Evolutionary conservation across 2,329 filamentous ascomycete species (phyloP).

Genomic region (Colletotrichum sp.): DNA sequence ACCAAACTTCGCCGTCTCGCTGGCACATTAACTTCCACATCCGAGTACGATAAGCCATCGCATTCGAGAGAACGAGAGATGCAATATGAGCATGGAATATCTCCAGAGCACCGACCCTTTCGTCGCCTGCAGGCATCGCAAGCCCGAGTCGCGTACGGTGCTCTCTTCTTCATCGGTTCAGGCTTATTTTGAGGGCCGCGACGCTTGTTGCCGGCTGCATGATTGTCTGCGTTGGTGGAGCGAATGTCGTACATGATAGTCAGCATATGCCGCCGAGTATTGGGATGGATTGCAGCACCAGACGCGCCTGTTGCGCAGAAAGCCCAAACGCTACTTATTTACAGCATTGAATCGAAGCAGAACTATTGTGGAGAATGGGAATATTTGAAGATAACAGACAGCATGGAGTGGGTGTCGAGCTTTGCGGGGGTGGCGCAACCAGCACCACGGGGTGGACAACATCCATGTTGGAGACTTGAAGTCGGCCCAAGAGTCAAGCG

Average conservation of each 20-base stretch:
- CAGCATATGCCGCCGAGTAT: background rate
- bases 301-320: background rate
- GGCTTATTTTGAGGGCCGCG: background rate
- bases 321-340: background rate
- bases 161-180: constrained; percentile 11
- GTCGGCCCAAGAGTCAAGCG: background rate
- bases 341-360: background rate
- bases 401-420: background rate
- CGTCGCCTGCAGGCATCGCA: constrained; percentile 26
- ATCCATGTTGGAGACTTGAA: background rate
- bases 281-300: background rate
- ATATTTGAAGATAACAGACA: background rate
- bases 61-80: constrained; percentile 16
- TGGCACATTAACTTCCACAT: background rate
- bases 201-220: background rate
- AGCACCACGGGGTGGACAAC: background rate
- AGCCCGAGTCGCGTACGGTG: constrained; percentile 24
- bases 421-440: background rate
- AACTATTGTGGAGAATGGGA: background rate
- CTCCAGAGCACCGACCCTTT: constrained; percentile 27
- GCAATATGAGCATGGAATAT: constrained; percentile 24
- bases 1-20: background rate
- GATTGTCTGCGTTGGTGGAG: background rate
- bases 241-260: background rate
- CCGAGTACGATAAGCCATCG: background rate